These are phyloP conservation scores for Apiospora saccharicola DNA, from an alignment of 2,329 filamentous ascomycete genomes.

Conservation along the genomic window DNA sequence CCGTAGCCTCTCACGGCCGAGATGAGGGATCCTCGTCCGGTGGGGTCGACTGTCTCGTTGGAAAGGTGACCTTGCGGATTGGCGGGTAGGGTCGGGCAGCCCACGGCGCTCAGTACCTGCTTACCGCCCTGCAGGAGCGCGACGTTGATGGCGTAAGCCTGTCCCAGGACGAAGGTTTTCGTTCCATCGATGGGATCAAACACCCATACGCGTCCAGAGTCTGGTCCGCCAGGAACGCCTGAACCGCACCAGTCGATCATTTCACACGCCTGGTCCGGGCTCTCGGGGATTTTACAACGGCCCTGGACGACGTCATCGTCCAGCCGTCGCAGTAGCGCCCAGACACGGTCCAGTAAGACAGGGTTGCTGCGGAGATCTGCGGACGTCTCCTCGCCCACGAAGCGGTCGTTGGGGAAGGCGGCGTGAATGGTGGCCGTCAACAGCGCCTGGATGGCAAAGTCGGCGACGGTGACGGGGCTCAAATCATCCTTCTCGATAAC, in stretches of 20 bases:
- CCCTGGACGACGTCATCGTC: slow-evolving; percentile 37
- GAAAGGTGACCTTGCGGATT: slow-evolving; percentile 48
- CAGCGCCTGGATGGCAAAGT: slow-evolving; percentile 66
- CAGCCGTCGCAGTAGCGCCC: slow-evolving; percentile 49
- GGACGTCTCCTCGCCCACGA: slow-evolving; percentile 65
- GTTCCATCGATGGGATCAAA: slow-evolving; percentile 70
- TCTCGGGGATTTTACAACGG: slow-evolving; percentile 45
- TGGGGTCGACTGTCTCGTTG: slow-evolving; percentile 53
- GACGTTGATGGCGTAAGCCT: slow-evolving; percentile 66
- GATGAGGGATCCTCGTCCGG: slow-evolving; percentile 56
- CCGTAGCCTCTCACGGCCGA: slow-evolving; percentile 58
- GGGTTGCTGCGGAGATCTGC: slow-evolving; percentile 53
- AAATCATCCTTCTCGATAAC: slow-evolving; percentile 61
- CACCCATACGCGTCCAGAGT: slow-evolving; percentile 58
- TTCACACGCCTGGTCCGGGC: slow-evolving; percentile 56
- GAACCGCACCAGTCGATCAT: slow-evolving; percentile 61
- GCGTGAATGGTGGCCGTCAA: slow-evolving; percentile 57
- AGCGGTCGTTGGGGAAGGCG: slow-evolving; percentile 58
- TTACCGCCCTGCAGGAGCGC: slow-evolving; percentile 58
- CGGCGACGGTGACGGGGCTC: slow-evolving; percentile 65
- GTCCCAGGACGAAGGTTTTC: slow-evolving; percentile 60
- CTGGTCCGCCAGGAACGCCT: slow-evolving; percentile 43
- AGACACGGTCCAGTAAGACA: slow-evolving; percentile 54
- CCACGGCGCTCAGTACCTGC: slow-evolving; percentile 59
- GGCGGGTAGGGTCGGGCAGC: slow-evolving; percentile 52